These are phyloP conservation scores for Lentinus tigrinus DNA, from an alignment of 768 basidiomycete genomes.

Conservation along the genomic window DNA sequence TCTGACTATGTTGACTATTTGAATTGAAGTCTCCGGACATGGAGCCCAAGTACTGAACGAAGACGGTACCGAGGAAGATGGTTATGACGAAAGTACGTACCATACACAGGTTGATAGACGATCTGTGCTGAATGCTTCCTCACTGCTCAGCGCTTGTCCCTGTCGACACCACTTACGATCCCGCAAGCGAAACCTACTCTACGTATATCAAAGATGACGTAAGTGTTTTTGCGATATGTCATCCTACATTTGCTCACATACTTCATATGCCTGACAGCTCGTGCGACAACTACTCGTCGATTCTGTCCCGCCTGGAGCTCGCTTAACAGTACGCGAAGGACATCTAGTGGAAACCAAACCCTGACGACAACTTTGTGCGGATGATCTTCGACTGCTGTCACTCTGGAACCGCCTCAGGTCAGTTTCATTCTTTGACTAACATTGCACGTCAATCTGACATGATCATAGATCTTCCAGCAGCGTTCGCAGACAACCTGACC, in stretches of 20 bases:
- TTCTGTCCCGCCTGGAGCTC: conserved; percentile 18
- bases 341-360: neutral
- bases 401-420: neutral
- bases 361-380: conserved; percentile 1
- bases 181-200: neutral
- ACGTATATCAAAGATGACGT: conserved; percentile 28
- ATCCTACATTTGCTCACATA: neutral
- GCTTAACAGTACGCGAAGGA: neutral
- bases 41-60: conserved; percentile 41
- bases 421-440: neutral
- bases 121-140: neutral
- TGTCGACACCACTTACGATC: conserved; percentile 7
- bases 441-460: neutral
- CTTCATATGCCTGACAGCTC: conserved; percentile 7
- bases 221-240: neutral
- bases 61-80: conserved; percentile 48
- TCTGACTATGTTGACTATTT: neutral
- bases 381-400: conserved; percentile 29
- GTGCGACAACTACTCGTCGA: conserved; percentile 23
- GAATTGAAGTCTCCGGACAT: conserved; percentile 47
- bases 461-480: neutral
- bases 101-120: neutral
- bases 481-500: too few relatives aligned
- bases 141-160: conserved; percentile 20
- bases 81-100: conserved; percentile 49